Conservation (phyloP, 305 asterid species). For the Petunia hybrid region DNA sequence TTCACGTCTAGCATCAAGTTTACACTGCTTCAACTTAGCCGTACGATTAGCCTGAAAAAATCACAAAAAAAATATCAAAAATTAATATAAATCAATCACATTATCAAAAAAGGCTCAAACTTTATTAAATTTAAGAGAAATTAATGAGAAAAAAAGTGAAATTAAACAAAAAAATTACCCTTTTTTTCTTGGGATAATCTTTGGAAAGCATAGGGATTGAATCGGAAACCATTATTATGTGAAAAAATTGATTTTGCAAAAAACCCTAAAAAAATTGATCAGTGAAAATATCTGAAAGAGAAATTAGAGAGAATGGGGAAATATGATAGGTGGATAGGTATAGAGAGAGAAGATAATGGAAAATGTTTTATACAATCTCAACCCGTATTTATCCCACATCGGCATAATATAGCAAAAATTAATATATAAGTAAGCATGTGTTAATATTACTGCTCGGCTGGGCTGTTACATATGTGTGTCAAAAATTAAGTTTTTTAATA, state of each 20-base stretch:
- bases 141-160: not conserved
- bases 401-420: too few relatives aligned
- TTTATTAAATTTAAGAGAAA: not conserved
- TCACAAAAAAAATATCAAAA: not conserved
- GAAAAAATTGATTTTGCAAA: not conserved
- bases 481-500: too few relatives aligned
- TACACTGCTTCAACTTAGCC: conserved; percentile 87
- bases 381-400: too few relatives aligned
- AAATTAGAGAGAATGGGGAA: not conserved
- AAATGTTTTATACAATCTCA: not conserved
- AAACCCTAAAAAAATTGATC: conserved; percentile 31
- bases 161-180: conserved; percentile 44
- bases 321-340: not conserved
- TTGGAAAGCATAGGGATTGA: conserved; percentile 50
- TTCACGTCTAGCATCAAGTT: conserved; percentile 86
- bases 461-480: too few relatives aligned
- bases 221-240: conserved; percentile 53
- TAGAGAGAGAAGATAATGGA: conserved; percentile 17
- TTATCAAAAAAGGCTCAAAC: not conserved
- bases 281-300: conserved; percentile 18
- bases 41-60: conserved; percentile 69
- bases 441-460: too few relatives aligned
- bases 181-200: conserved; percentile 60
- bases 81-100: conserved; percentile 22
- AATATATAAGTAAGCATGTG: too few relatives aligned